These are phyloP conservation scores for Bryopsis sp. DNA, from an alignment of 139 green algal species.

Conservation along the genomic window DNA sequence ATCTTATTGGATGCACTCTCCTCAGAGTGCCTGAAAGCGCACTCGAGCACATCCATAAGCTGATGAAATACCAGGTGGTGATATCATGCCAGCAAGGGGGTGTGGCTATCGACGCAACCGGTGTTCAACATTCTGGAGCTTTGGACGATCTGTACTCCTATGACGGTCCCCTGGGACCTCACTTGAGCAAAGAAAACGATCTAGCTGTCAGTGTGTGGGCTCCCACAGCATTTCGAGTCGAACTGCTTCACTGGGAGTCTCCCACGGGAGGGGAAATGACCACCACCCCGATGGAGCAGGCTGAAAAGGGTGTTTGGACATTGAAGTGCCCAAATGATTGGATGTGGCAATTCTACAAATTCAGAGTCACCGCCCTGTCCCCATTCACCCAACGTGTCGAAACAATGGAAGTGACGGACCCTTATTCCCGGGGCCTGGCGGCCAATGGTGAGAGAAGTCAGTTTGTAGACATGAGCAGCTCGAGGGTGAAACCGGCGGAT, in stretches of 20 bases:
- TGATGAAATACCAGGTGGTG: constrained; percentile 39
- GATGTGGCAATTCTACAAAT: constrained; percentile 53
- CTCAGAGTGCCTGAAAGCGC: constrained; percentile 28
- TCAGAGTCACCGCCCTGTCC: constrained; percentile 56
- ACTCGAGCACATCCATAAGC: constrained; percentile 14
- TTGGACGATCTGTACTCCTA: constrained; percentile 64
- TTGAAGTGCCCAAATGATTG: constrained; percentile 32
- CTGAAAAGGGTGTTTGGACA: constrained; percentile 31
- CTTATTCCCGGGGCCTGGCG: constrained; percentile 59
- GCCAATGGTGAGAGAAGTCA: constrained; percentile 43
- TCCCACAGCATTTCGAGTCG: constrained; percentile 62
- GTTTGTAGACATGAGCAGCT: constrained; percentile 34
- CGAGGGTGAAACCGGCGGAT: constrained; percentile 31
- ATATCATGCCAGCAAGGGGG: constrained; percentile 26
- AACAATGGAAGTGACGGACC: constrained; percentile 56
- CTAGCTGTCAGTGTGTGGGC: constrained; percentile 53
- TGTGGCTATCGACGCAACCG: constrained; percentile 40
- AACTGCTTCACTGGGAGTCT: constrained; percentile 48
- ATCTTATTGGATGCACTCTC: constrained; percentile 47
- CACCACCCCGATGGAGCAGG: constrained; percentile 25
- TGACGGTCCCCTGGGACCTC: constrained; percentile 50
- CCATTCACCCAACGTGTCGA: constrained; percentile 42
- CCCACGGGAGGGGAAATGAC: constrained; percentile 23
- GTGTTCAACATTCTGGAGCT: constrained; percentile 57
- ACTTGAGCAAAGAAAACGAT: constrained; percentile 5